Base-by-base conservation (phyloP, 257 asterid species). In the Cinchona pubescens region DNA sequence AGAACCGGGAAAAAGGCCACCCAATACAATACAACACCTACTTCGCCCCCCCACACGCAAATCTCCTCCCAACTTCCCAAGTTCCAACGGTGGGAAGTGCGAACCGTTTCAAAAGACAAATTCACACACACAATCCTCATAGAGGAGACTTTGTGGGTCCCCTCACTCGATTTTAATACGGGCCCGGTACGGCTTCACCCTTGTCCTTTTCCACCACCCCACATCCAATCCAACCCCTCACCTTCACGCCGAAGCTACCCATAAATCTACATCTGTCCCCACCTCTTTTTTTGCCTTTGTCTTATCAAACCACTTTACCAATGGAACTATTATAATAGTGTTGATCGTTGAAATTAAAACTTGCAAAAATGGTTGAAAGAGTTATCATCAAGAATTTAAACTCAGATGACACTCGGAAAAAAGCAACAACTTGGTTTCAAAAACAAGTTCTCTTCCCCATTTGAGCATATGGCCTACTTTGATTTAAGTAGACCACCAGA, bases 161-260 rank as follows among this genome's bases (percentile, higher is more conserved):
- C 35, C 10, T 19, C n/a, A n/a, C 6, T 18, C 65, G 7, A 34
- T 71, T 25, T 37, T 53, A 9, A 38, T 2, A n/a, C 1, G 51
- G 43, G 59, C 59, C 73, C 34, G 32, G 3, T 9, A 62, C 30
- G 19, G 65, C 12, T 27, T 19, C 25, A 51, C 29, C 59, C 12
- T 4, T 8, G 1, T 53, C 60, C 60, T 2, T 51, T 51, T 51
- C 63, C 69, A 7, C 43, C 19, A 7, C 30, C 19, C 38, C 55
- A 25, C 16, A 23, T 1, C 55, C 49, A 5, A 30, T 1, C 3
- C 66, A 16, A 29, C 23, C 55, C 68, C 69, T 73, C 56, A 38
- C 43, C 76, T 73, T 73, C 76, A 73, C 76, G 69, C 76, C 69
- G 43, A 73, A 73, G 76, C 29, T 56, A 72, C 49, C 75, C 75